phyloP scores from a whole-genome alignment of 495 filamentous ascomycete species.

The Penicillium robsamsonii region DNA sequence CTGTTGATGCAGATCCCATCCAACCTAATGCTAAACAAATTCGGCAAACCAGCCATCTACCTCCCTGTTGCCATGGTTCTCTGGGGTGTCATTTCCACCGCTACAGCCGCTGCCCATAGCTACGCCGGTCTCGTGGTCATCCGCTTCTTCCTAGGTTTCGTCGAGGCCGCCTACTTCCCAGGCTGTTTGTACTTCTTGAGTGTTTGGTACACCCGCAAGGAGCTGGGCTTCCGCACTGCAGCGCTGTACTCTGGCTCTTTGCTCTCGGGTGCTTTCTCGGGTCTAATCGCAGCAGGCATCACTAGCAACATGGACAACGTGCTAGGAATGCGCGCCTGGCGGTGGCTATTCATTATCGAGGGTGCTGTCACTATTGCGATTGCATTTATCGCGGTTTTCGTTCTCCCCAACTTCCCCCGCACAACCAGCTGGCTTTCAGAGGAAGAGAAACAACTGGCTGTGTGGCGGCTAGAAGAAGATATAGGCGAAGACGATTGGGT shows the following conservation, averaged over 20 bases:
- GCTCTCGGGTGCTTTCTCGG: slow-evolving; percentile 64
- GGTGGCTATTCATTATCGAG: slow-evolving; percentile 63
- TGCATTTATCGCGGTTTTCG: slow-evolving; percentile 53
- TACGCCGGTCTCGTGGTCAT: slow-evolving; percentile 62
- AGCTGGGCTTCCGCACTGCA: slow-evolving; percentile 49
- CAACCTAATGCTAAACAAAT: slow-evolving; percentile 48
- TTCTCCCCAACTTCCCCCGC: slow-evolving; percentile 77
- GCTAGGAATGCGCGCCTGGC: slow-evolving; percentile 51
- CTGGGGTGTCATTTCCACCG: slow-evolving; percentile 71
- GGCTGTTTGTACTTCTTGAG: slow-evolving; percentile 50
- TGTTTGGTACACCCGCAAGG: slow-evolving; percentile 53
- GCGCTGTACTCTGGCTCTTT: slow-evolving; percentile 50
- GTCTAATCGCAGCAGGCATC: slow-evolving; percentile 55
- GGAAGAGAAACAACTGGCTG: slow-evolving; percentile 64
- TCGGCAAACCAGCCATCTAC: slow-evolving; percentile 60
- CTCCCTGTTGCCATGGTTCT: slow-evolving; percentile 62
- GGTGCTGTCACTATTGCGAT: slow-evolving; percentile 57
- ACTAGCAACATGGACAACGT: slow-evolving; percentile 42
- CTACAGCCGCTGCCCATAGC: slow-evolving; percentile 56
- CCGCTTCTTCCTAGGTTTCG: slow-evolving; percentile 71
- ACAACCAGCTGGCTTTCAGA: slow-evolving; percentile 72
- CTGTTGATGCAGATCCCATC: slow-evolving; percentile 50
- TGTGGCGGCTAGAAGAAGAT: slow-evolving; percentile 73
- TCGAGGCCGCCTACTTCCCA: slow-evolving; percentile 52
- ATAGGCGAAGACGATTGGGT: slow-evolving; percentile 76